A percentile compares a stretch with the other conserved stretches of the same genome.
These are phyloP conservation scores for Cercospora berteroae DNA, from an alignment of 2,329 filamentous ascomycete species.

Conservation along the genomic window DNA sequence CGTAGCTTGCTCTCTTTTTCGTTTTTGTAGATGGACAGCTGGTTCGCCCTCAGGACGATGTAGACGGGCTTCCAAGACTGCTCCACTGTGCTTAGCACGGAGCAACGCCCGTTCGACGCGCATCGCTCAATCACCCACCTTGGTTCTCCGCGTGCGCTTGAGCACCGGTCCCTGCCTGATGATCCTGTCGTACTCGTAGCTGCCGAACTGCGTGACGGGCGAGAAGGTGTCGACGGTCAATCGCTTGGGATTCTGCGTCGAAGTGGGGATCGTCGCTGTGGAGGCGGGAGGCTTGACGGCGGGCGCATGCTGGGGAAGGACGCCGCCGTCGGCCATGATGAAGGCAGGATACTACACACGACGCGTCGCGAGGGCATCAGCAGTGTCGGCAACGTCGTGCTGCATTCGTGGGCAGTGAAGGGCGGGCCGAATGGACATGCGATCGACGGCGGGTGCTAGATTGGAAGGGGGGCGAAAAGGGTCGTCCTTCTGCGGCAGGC, in stretches of 20 bases:
- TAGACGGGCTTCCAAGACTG: slow-evolving; percentile 89
- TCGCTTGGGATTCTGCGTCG: background rate
- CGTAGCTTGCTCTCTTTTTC: slow-evolving; percentile 85
- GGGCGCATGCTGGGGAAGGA: background rate
- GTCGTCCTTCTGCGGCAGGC: background rate
- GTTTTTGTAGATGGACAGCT: slow-evolving; percentile 90
- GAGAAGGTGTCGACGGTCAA: slow-evolving; percentile 63
- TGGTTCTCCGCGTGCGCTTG: slow-evolving; percentile 90
- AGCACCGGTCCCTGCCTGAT: slow-evolving; percentile 83
- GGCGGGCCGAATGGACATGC: slow-evolving; percentile 7
- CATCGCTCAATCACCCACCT: slow-evolving; percentile 54
- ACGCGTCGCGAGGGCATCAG: background rate
- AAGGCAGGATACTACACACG: background rate
- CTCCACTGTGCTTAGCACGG: slow-evolving; percentile 32
- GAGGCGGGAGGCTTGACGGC: slow-evolving; percentile 1
- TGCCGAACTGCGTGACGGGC: slow-evolving; percentile 89
- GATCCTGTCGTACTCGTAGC: slow-evolving; percentile 92
- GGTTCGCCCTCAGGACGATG: slow-evolving; percentile 84
- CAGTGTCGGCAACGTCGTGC: background rate
- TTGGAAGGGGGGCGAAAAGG: background rate
- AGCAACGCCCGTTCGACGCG: background rate
- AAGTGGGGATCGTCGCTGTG: background rate
- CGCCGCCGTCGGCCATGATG: slow-evolving; percentile 28
- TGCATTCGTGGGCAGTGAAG: background rate
- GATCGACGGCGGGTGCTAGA: slow-evolving; percentile 2